These are phyloP conservation scores for Trebouxia sp. DNA, from an alignment of 139 green algal genomes.

Conservation along the genomic window DNA sequence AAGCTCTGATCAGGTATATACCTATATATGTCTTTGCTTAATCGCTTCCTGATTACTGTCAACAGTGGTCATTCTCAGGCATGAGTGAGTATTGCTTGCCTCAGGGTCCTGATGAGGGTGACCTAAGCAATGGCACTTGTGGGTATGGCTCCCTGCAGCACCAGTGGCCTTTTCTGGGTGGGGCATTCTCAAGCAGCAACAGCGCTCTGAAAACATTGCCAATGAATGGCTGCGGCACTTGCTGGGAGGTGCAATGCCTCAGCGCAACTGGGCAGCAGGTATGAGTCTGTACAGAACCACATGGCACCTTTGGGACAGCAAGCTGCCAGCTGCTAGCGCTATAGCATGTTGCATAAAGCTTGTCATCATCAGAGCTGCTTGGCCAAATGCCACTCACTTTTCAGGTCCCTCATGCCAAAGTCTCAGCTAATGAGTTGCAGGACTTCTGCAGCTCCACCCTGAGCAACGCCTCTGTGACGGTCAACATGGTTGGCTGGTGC, in stretches of 20 bases:
- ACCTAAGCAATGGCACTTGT: conserved; percentile 1
- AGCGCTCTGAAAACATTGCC: not conserved
- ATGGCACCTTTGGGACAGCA: too few relatives aligned
- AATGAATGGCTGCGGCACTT: conserved; percentile 11
- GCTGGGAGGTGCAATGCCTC: not conserved
- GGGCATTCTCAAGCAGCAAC: not conserved
- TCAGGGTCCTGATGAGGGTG: not conserved
- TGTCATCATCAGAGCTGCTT: too few relatives aligned
- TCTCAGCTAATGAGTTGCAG: not conserved
- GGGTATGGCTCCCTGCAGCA: not conserved
- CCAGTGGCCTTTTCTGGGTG: not conserved
- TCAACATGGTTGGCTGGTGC: conserved; percentile 11
- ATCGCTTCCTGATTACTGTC: too few relatives aligned
- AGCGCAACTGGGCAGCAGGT: not conserved
- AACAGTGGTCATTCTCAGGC: too few relatives aligned
- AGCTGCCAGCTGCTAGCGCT: too few relatives aligned
- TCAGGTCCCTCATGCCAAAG: too few relatives aligned
- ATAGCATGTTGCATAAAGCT: too few relatives aligned
- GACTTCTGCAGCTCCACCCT: not conserved
- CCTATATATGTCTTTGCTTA: too few relatives aligned
- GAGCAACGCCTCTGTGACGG: not conserved
- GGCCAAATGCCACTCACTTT: too few relatives aligned
- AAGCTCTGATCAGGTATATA: not conserved
- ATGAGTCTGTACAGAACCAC: too few relatives aligned
- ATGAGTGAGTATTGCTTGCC: not conserved